Evolutionary conservation across 768 basidiomycete genomes (phyloP).

Genomic region (Termitomyces sp.): DNA sequence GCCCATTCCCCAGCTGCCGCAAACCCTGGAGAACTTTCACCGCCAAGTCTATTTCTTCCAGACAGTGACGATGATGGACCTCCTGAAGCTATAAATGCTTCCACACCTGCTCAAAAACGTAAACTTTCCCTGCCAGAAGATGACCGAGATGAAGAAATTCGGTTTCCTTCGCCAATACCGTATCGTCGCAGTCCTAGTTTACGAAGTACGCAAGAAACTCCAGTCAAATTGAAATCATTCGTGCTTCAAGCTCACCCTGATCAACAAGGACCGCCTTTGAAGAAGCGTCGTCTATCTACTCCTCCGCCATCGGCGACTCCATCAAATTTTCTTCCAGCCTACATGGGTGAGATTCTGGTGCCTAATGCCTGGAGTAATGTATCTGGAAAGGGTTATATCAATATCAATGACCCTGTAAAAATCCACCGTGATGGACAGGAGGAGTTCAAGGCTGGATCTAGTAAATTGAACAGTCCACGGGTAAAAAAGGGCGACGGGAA

Average conservation of each 20-base stretch:
- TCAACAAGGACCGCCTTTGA: constrained; percentile 31
- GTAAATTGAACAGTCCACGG: constrained; percentile 22
- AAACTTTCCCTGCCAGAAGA: constrained; percentile 10
- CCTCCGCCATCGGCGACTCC: constrained; percentile 13
- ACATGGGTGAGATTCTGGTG: constrained; percentile 65
- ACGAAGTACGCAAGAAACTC: constrained; percentile 29
- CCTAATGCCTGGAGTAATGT: constrained; percentile 77
- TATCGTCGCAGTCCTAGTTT: constrained; percentile 35
- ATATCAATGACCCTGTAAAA: constrained; percentile 51
- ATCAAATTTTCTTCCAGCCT: constrained; percentile 28
- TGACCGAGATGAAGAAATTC: constrained; percentile 9
- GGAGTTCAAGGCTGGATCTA: constrained; percentile 22
- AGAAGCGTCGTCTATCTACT: constrained; percentile 47
- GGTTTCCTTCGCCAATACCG: constrained; percentile 21
- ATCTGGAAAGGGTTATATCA: constrained; percentile 67
- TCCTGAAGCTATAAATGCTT: neutral
- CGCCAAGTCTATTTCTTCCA: constrained; percentile 27
- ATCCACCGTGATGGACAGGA: constrained; percentile 51
- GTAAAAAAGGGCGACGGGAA: constrained; percentile 37
- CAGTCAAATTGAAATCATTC: constrained; percentile 3
- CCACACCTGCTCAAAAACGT: constrained; percentile 13
- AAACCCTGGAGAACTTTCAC: constrained; percentile 12
- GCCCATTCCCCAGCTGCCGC: constrained; percentile 11
- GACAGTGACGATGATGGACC: constrained; percentile 29
- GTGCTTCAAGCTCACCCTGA: constrained; percentile 5